Evolutionary conservation across 2,329 filamentous ascomycete species (phyloP).

Genomic region (Sporothrix humicola): DNA sequence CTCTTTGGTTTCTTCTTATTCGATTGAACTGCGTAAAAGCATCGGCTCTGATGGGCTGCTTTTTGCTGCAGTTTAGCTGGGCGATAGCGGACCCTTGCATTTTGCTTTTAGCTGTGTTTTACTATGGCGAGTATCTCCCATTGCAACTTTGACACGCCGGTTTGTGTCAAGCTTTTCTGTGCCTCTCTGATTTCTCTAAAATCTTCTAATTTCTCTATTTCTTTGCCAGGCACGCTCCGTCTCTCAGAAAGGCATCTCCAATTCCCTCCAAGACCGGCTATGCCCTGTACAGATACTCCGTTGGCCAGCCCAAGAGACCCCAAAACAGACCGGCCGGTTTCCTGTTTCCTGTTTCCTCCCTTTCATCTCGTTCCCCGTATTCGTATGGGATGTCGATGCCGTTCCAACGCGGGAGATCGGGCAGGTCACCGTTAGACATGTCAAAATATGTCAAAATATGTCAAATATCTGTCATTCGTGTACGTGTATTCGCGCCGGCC

Average conservation of each 20-base stretch:
- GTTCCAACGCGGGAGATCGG: not conserved
- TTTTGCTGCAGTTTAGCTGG: not conserved
- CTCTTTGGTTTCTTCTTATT: conserved; percentile 12
- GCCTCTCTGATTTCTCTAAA: not conserved
- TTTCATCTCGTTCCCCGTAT: conserved; percentile 3
- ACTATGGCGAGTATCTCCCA: not conserved
- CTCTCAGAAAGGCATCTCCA: too few species aligned
- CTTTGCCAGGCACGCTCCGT: conserved; percentile 7
- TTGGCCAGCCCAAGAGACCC: not conserved
- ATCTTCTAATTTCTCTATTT: not conserved
- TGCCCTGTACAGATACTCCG: conserved; percentile 9
- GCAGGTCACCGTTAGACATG: not conserved
- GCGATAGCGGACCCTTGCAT: conserved; percentile 9
- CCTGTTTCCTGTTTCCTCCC: not conserved
- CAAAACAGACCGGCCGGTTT: not conserved
- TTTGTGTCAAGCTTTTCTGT: conserved; percentile 29
- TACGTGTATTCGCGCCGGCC: not conserved
- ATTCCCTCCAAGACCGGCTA: conserved; percentile 8
- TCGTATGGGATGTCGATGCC: not conserved
- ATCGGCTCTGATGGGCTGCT: conserved; percentile 26
- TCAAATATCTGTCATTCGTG: not conserved
- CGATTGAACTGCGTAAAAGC: conserved; percentile 30
- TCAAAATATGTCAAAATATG: not conserved
- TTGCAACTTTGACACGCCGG: conserved; percentile 29
- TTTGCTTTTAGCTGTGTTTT: not conserved